Percentiles rank a stretch among this genome's conserved stretches.
Conservation (phyloP, 2,329 filamentous ascomycete species). For the Clonostachys chloroleuca region DNA sequence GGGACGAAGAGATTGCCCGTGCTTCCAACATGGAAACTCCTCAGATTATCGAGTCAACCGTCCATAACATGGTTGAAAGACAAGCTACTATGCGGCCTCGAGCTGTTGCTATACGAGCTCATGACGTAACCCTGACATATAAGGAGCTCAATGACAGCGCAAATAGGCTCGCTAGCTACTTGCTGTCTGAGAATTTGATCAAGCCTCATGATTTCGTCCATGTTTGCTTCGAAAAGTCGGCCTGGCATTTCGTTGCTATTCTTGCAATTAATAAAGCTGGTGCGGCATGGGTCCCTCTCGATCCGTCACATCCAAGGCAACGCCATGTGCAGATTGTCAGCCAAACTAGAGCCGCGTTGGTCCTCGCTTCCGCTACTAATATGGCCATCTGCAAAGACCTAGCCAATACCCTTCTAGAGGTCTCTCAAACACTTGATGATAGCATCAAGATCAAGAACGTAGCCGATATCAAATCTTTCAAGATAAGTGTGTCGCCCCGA, state of each 20-base stretch:
- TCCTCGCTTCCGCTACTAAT: background rate
- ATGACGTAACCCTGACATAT: constrained; percentile 34
- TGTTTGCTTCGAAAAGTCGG: constrained; percentile 5
- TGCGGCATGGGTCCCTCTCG: constrained; percentile 2
- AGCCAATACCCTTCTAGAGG: background rate
- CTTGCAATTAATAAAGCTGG: constrained; percentile 5
- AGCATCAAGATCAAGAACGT: background rate
- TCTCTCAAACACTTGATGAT: background rate
- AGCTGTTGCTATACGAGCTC: constrained; percentile 27
- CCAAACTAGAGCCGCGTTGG: background rate
- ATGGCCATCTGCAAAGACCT: background rate
- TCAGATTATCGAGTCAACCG: constrained; percentile 6
- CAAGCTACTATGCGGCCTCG: constrained; percentile 21
- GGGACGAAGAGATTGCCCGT: background rate
- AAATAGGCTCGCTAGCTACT: background rate
- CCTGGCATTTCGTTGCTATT: constrained; percentile 1
- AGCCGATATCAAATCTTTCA: too few species aligned
- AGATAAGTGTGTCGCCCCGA: too few species aligned
- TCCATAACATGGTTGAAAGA: constrained; percentile 30
- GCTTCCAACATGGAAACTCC: too few species aligned
- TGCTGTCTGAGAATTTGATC: background rate
- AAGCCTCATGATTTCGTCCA: background rate
- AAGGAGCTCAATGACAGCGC: constrained; percentile 2
- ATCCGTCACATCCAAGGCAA: constrained; percentile 2
- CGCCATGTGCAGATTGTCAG: background rate